Conservation (phyloP, 2,329 filamentous ascomycete genomes). For the Calonectria crousiana region DNA sequence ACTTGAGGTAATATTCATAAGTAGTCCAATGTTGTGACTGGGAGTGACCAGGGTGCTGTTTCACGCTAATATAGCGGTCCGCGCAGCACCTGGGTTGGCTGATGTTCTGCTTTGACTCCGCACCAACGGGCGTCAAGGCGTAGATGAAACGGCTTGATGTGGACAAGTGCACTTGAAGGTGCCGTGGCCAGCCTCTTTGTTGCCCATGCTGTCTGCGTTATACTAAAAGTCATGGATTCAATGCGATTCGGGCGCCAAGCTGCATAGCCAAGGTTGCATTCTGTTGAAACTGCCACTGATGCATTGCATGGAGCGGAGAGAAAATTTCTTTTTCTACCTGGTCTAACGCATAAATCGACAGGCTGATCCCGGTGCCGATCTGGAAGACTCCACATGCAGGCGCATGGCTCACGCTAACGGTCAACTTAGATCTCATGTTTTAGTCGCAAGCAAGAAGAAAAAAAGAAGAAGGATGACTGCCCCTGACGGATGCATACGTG, state of each 20-base stretch:
- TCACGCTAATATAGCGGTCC: constrained; percentile 34
- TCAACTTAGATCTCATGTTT: constrained; percentile 33
- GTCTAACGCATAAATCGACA: constrained; percentile 5
- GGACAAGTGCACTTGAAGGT: neutral
- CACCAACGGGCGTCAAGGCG: constrained; percentile 10
- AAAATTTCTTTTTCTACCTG: constrained; percentile 8
- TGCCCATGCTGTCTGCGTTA: neutral
- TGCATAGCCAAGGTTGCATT: neutral
- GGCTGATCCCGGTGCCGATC: constrained; percentile 34
- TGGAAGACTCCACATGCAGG: constrained; percentile 27
- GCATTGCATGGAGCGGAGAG: neutral
- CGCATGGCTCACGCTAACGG: constrained; percentile 25
- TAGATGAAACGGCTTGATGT: constrained; percentile 24
- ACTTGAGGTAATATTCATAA: neutral
- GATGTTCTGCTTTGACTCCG: constrained; percentile 9
- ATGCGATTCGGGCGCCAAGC: neutral
- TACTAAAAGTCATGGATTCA: too few relatives aligned
- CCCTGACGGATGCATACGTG: constrained; percentile 28
- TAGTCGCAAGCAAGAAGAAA: constrained; percentile 20
- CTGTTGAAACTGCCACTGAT: neutral
- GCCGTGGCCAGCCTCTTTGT: neutral
- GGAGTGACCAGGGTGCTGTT: constrained; percentile 27
- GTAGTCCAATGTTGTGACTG: neutral
- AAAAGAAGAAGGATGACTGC: constrained; percentile 16
- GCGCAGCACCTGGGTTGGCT: constrained; percentile 19